Evolutionary conservation across 495 filamentous ascomycete genomes (phyloP).

Genomic region (Chaetomium tenue): DNA sequence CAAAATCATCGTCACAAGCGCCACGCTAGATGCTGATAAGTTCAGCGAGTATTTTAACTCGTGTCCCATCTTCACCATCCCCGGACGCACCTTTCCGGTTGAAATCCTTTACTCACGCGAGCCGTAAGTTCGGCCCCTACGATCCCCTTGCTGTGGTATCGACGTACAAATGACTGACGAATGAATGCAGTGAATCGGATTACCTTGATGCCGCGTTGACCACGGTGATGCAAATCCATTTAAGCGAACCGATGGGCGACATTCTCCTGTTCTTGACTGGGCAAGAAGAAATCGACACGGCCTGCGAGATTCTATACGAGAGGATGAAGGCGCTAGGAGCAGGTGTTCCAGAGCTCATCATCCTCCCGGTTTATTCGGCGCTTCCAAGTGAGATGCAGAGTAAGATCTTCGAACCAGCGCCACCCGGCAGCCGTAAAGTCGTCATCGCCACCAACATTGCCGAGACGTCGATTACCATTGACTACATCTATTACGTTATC

Average conservation of each 20-base stretch:
- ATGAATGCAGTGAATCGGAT: conserved; percentile 62
- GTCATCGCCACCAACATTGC: conserved; percentile 99
- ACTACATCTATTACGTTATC: conserved; percentile 95
- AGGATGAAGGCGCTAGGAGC: conserved; percentile 95
- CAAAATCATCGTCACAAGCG: conserved; percentile 92
- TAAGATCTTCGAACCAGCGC: conserved; percentile 89
- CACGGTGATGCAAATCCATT: conserved; percentile 97
- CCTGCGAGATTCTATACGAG: conserved; percentile 88
- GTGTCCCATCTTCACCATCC: conserved; percentile 94
- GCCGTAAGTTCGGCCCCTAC: conserved; percentile 46
- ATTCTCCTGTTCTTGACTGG: conserved; percentile 96
- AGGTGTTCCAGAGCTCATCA: conserved; percentile 85
- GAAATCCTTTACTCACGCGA: conserved; percentile 93
- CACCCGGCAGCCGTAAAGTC: conserved; percentile 84
- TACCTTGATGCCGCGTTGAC: conserved; percentile 94
- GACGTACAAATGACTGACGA: conserved; percentile 7
- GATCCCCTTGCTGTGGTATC: too few relatives aligned
- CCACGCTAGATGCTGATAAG: conserved; percentile 95
- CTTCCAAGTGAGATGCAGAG: conserved; percentile 93
- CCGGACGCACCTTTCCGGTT: conserved; percentile 90
- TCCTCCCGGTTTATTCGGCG: conserved; percentile 91
- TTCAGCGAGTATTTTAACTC: conserved; percentile 94
- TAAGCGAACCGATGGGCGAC: conserved; percentile 85
- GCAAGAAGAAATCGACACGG: conserved; percentile 96
- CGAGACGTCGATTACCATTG: conserved; percentile 96